phyloP scores from a whole-genome alignment of 177 flowering plant genomes.

The Tripterygium wilfordii region DNA sequence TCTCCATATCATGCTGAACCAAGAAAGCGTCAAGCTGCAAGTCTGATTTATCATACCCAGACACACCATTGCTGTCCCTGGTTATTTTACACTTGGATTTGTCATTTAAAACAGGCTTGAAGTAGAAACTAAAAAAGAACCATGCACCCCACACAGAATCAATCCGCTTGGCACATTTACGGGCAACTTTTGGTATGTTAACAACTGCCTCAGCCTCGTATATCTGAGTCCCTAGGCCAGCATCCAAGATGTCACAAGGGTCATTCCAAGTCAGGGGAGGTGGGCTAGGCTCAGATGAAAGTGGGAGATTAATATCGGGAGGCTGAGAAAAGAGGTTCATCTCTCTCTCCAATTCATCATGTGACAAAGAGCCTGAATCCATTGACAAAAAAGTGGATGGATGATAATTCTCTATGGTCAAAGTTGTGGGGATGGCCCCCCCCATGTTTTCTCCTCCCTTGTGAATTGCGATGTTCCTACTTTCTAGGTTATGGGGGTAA shows the following conservation, averaged over 20 bases:
- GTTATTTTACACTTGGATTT: slow-evolving; percentile 21
- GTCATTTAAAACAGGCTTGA: slow-evolving; percentile 29
- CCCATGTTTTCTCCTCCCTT: slow-evolving; percentile 16
- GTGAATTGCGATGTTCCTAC: not conserved
- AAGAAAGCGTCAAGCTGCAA: slow-evolving; percentile 24
- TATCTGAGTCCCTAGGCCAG: slow-evolving; percentile 21
- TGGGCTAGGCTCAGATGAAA: slow-evolving; percentile 25
- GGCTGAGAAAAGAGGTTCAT: slow-evolving; percentile 20
- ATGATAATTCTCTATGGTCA: slow-evolving; percentile 31
- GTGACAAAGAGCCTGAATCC: slow-evolving; percentile 23
- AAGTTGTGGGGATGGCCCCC: slow-evolving; percentile 23
- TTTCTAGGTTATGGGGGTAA: not conserved
- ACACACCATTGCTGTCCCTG: slow-evolving; percentile 23
- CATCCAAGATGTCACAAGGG: slow-evolving; percentile 24
- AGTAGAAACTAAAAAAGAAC: slow-evolving; percentile 32
- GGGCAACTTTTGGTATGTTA: slow-evolving; percentile 14
- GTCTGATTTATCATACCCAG: slow-evolving; percentile 30
- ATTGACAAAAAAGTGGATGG: slow-evolving; percentile 35
- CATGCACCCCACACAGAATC: slow-evolving; percentile 37
- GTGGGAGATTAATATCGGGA: slow-evolving; percentile 29
- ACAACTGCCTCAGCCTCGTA: slow-evolving; percentile 16
- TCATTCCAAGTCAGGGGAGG: slow-evolving; percentile 19
- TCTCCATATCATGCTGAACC: slow-evolving; percentile 39
- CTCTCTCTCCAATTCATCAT: slow-evolving; percentile 22
- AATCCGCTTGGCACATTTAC: slow-evolving; percentile 22